Evolutionary conservation across 2,329 filamentous ascomycete genomes (phyloP).

Genomic region (Exutisphaerella laricina): DNA sequence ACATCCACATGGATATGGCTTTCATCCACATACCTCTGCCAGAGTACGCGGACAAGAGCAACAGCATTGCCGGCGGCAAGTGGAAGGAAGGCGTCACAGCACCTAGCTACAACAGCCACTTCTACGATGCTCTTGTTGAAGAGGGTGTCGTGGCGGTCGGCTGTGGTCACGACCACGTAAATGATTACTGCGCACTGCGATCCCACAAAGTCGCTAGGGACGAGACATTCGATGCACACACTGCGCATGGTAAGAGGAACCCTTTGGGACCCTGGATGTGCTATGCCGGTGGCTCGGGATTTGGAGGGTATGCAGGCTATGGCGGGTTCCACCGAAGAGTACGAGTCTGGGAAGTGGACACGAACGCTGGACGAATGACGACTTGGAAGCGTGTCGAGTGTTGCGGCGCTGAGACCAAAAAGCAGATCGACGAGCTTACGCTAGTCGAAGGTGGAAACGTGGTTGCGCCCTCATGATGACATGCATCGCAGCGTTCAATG

Average conservation of each 20-base stretch:
- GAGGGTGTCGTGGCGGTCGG: slow-evolving; percentile 81
- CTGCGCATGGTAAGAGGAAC: slow-evolving; percentile 12
- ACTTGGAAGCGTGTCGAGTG: slow-evolving; percentile 89
- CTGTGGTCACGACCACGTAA: slow-evolving; percentile 93
- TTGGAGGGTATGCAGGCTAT: slow-evolving; percentile 93
- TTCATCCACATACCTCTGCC: slow-evolving; percentile 97
- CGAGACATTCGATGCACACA: slow-evolving; percentile 7
- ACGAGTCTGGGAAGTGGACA: slow-evolving; percentile 87
- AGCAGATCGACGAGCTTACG: slow-evolving; percentile 54
- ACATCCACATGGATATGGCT: slow-evolving; percentile 89
- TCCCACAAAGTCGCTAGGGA: slow-evolving; percentile 20
- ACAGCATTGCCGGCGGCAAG: slow-evolving; percentile 56
- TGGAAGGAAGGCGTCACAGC: slow-evolving; percentile 84
- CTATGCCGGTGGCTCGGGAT: slow-evolving; percentile 85
- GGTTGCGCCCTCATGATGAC: slow-evolving; percentile 28
- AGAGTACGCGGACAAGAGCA: slow-evolving; percentile 65
- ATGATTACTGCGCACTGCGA: slow-evolving; percentile 83
- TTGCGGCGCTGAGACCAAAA: too few species aligned
- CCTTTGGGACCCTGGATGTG: slow-evolving; percentile 96
- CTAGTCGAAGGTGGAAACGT: slow-evolving; percentile 56
- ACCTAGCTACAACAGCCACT: slow-evolving; percentile 84
- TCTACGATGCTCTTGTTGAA: slow-evolving; percentile 81
- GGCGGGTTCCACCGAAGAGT: slow-evolving; percentile 76
- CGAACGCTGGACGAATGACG: slow-evolving; percentile 78
- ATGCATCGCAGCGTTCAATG: background rate